phyloP scores from a whole-genome alignment of 305 asterid species.

The Rubia tinctorum region DNA sequence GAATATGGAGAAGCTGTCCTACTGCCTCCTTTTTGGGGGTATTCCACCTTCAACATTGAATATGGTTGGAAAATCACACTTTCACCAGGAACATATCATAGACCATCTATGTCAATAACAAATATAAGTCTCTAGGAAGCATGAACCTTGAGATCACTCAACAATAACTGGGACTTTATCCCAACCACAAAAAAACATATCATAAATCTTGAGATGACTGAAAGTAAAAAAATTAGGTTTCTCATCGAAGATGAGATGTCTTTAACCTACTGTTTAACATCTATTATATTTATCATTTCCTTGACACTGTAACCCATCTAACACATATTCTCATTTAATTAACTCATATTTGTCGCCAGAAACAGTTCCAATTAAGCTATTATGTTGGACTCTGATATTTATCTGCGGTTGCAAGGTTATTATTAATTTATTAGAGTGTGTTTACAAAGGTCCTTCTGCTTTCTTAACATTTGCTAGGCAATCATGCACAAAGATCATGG shows the following conservation, averaged over 20 bases:
- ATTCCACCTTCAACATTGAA: not conserved
- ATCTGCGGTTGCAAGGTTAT: not conserved
- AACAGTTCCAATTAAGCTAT: not conserved
- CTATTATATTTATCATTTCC: not conserved
- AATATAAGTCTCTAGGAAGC: not conserved
- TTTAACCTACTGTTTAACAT: not conserved
- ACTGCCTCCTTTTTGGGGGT: not conserved
- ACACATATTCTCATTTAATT: not conserved
- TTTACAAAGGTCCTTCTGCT: not conserved
- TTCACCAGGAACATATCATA: not conserved
- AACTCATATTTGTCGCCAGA: not conserved
- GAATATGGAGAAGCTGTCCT: not conserved
- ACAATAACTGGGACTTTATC: not conserved
- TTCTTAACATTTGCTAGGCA: not conserved
- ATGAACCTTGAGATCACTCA: not conserved
- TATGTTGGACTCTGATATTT: not conserved
- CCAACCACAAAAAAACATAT: not conserved
- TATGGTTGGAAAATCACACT: not conserved
- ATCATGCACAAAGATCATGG: not conserved
- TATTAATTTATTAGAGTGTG: not conserved
- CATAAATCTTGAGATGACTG: not conserved
- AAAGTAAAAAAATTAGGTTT: not conserved
- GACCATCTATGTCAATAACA: not conserved
- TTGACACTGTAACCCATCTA: not conserved
- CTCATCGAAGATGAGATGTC: not conserved